These are phyloP conservation scores for Fraxinus velutina DNA, from an alignment of 305 asterid genomes.

Conservation along the genomic window DNA sequence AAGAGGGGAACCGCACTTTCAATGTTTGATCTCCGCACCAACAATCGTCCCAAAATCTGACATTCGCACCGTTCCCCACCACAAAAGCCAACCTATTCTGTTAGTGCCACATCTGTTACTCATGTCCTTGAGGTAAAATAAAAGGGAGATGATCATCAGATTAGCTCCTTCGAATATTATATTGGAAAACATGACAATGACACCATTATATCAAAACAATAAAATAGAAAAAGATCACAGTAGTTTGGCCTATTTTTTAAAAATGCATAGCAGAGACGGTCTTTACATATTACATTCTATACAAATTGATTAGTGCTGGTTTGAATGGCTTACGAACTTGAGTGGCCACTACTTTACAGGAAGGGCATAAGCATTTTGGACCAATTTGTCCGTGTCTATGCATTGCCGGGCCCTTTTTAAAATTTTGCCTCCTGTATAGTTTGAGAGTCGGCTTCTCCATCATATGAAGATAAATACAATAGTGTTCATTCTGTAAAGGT, in stretches of 20 bases:
- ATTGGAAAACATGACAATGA: slow-evolving; percentile 1
- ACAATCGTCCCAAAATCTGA: no score
- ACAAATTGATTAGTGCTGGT: neutral
- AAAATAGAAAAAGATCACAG: neutral
- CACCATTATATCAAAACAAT: neutral
- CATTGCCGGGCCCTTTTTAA: neutral
- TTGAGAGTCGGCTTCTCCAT: neutral
- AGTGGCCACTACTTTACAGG: slow-evolving; percentile 3
- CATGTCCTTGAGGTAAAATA: neutral
- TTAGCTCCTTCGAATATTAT: slow-evolving; percentile 9
- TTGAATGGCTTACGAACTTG: slow-evolving; percentile 8
- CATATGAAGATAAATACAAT: neutral
- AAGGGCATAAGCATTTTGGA: slow-evolving; percentile 6
- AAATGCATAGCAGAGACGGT: neutral
- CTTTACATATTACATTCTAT: neutral
- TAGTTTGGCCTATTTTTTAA: neutral
- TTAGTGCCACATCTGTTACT: neutral
- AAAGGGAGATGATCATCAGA: slow-evolving; percentile 4
- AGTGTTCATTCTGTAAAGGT: neutral
- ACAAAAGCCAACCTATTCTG: neutral
- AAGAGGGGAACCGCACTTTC: no score
- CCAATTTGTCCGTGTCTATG: neutral
- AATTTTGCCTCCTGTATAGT: neutral
- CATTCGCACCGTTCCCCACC: no score
- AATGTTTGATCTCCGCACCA: no score